These are phyloP conservation scores for Psilocybe sp. DNA, from an alignment of 768 basidiomycete genomes.

Conservation along the genomic window DNA sequence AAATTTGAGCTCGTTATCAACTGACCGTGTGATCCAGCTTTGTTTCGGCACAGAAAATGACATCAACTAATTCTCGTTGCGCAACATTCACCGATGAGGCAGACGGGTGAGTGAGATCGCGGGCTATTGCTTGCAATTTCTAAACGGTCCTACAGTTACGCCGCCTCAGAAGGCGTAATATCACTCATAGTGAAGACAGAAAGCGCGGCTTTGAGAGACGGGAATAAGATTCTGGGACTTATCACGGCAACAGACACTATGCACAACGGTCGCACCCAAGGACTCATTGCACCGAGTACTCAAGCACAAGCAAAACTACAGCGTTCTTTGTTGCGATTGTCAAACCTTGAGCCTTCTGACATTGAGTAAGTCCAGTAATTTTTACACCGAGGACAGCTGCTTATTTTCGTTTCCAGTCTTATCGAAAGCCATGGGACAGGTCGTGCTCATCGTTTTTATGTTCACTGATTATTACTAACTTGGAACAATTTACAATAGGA, in stretches of 20 bases:
- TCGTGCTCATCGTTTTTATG: background rate
- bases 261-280: constrained; percentile 29
- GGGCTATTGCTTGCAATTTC: background rate
- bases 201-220: constrained; percentile 24
- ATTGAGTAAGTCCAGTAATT: constrained; percentile 21
- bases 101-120: constrained; percentile 24
- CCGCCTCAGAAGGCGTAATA: constrained; percentile 26
- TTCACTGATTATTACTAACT: background rate
- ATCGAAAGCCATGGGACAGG: constrained; percentile 30
- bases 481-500: constrained; percentile 10
- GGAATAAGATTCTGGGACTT: constrained; percentile 23
- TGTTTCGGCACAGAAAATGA: constrained; percentile 29
- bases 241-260: constrained; percentile 23
- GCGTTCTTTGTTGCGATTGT: constrained; percentile 16
- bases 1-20: background rate
- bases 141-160: constrained; percentile 19
- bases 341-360: constrained; percentile 18
- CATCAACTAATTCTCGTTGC: constrained; percentile 27
- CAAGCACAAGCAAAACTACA: constrained; percentile 23
- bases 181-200: constrained; percentile 27
- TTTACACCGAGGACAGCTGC: background rate
- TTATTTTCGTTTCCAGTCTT: constrained; percentile 15
- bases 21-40: constrained; percentile 17
- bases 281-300: constrained; percentile 25
- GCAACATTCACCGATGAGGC: constrained; percentile 30